A percentile compares a stretch with the other conserved stretches of the same genome.
These are phyloP conservation scores for Eustoma russellianum DNA, from an alignment of 257 asterid species.

Conservation along the genomic window DNA sequence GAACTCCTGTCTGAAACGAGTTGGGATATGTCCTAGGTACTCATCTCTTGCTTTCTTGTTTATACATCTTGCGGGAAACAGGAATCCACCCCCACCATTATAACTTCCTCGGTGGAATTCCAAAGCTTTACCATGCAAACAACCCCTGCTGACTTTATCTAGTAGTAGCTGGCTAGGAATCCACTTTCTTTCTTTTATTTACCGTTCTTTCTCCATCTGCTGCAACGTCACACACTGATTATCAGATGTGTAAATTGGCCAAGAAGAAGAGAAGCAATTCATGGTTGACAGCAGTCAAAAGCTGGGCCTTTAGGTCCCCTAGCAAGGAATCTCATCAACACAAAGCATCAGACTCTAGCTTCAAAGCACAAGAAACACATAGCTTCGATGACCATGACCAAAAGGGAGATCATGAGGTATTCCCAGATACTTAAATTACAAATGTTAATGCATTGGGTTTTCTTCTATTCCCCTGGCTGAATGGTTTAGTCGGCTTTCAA, in stretches of 20 bases:
- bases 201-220: neutral
- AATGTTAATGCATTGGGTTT: neutral
- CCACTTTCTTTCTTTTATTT: slow-evolving; percentile 2
- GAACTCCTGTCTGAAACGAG: too few relatives aligned
- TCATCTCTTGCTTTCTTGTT: too few relatives aligned
- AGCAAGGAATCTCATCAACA: slow-evolving; percentile 54
- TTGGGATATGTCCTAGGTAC: too few relatives aligned
- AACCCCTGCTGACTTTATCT: too few relatives aligned
- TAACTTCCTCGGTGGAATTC: slow-evolving; percentile 2
- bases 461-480: neutral
- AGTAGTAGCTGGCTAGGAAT: too few relatives aligned
- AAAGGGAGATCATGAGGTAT: slow-evolving; percentile 56
- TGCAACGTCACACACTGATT: too few relatives aligned
- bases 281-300: slow-evolving; percentile 82
- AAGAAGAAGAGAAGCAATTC: slow-evolving; percentile 68
- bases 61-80: too few relatives aligned
- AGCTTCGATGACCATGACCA: slow-evolving; percentile 24
- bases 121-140: too few relatives aligned
- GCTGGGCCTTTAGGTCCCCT: slow-evolving; percentile 80
- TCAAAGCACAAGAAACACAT: too few relatives aligned
- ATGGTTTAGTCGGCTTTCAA: neutral
- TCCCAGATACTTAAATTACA: neutral
- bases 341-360: neutral
- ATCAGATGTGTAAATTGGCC: neutral
- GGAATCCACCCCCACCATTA: neutral